Conservation (phyloP, 73 alveolate species). For the Paramecium octaurelia region DNA sequence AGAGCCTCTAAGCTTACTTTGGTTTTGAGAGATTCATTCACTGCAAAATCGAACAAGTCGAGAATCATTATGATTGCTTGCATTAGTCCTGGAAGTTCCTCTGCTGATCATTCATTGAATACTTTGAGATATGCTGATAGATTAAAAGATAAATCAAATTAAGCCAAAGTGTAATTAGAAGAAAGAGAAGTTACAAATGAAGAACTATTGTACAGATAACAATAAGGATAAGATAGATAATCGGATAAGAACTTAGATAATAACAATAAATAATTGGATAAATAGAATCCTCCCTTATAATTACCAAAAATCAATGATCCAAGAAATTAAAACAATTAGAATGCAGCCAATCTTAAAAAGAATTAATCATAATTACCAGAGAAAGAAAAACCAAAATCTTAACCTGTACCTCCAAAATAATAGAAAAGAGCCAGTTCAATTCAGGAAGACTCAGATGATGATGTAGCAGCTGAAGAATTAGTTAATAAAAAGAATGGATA, state of each 20-base stretch:
- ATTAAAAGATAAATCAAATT: slow-evolving; percentile 58
- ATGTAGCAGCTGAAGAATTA: slow-evolving; percentile 58
- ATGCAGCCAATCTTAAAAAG: slow-evolving; percentile 65
- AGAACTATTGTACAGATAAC: slow-evolving; percentile 7
- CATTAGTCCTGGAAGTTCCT: slow-evolving; percentile 91
- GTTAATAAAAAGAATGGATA: slow-evolving; percentile 66
- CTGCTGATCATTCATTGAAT: slow-evolving; percentile 96
- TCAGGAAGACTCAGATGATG: slow-evolving; percentile 65
- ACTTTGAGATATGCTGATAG: slow-evolving; percentile 81
- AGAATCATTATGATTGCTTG: slow-evolving; percentile 98
- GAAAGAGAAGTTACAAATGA: slow-evolving; percentile 50
- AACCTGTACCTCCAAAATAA: slow-evolving; percentile 59
- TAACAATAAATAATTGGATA: slow-evolving; percentile 32
- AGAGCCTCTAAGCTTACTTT: slow-evolving; percentile 98
- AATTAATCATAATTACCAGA: slow-evolving; percentile 54
- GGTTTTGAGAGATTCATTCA: slow-evolving; percentile 96
- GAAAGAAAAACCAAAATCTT: slow-evolving; percentile 47
- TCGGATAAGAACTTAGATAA: slow-evolving; percentile 41
- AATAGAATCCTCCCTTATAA: slow-evolving; percentile 34
- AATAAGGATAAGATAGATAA: neutral
- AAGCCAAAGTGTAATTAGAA: slow-evolving; percentile 50
- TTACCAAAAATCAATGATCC: slow-evolving; percentile 31
- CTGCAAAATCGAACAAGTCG: slow-evolving; percentile 79
- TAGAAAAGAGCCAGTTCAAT: slow-evolving; percentile 69
- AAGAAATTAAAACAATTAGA: slow-evolving; percentile 9